Evolutionary conservation across 768 basidiomycete species (phyloP).

Genomic region (Tubosaeta sp.): DNA sequence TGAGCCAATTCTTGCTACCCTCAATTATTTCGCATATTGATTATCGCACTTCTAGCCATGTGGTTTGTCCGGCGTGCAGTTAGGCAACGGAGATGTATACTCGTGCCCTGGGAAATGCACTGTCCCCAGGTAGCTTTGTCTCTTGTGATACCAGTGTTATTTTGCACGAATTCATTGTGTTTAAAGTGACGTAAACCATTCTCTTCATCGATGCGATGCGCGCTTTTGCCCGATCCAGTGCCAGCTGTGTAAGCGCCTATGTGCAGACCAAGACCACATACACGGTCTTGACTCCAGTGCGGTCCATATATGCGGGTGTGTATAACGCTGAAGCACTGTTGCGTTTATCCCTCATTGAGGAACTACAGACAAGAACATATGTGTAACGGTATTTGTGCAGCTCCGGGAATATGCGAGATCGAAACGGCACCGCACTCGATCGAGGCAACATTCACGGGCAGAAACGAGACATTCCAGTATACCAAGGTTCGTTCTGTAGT

Average conservation of each 20-base stretch:
- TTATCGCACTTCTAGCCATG: conserved; percentile 35
- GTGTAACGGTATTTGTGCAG: conserved; percentile 34
- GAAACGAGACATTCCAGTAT: conserved; percentile 58
- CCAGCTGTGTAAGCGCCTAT: conserved; percentile 49
- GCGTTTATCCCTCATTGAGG: not conserved
- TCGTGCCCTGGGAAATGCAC: conserved; percentile 42
- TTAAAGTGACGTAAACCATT: conserved; percentile 42
- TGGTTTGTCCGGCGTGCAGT: conserved; percentile 29
- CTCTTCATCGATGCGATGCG: conserved; percentile 46
- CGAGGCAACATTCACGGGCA: conserved; percentile 57
- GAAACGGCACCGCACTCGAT: conserved; percentile 31
- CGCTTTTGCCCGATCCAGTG: conserved; percentile 35
- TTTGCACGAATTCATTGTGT: not conserved
- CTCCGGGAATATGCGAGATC: conserved; percentile 48
- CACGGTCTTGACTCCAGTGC: conserved; percentile 41
- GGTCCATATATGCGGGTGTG: conserved; percentile 57
- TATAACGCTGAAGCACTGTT: not conserved
- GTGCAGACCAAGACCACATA: conserved; percentile 45
- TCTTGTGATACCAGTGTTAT: not conserved
- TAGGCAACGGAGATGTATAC: conserved; percentile 30
- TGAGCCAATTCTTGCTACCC: no score
- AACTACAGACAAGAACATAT: conserved; percentile 37
- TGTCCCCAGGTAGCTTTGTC: conserved; percentile 35
- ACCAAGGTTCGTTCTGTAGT: conserved; percentile 44
- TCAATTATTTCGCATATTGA: no score